These are phyloP conservation scores for Talaromyces pinophilus DNA, from an alignment of 2,329 filamentous ascomycete species.

Conservation along the genomic window DNA sequence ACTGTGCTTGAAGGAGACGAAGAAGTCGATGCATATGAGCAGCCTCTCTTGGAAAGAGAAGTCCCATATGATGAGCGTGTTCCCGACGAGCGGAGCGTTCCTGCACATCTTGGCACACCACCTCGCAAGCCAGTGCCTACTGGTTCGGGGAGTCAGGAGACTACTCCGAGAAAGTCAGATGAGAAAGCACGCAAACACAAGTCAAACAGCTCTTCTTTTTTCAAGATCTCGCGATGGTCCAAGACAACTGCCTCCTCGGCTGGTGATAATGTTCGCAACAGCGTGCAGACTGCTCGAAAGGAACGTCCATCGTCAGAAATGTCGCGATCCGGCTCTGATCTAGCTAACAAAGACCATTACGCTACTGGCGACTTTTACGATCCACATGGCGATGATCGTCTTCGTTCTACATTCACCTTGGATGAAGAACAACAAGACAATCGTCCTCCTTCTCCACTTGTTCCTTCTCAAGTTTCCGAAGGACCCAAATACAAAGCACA, in stretches of 20 bases:
- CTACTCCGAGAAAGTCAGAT: conserved; percentile 65
- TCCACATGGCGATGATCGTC: conserved; percentile 47
- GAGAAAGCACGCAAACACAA: conserved; percentile 87
- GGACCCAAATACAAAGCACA: conserved; percentile 67
- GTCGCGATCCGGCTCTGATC: conserved; percentile 77
- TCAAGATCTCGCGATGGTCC: conserved; percentile 96
- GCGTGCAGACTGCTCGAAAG: conserved; percentile 55
- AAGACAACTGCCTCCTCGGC: conserved; percentile 91
- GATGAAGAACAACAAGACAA: conserved; percentile 45
- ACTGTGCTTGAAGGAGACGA: conserved; percentile 84
- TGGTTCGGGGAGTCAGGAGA: conserved; percentile 68
- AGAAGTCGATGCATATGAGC: conserved; percentile 59
- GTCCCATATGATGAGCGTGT: conserved; percentile 62
- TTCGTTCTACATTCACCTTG: conserved; percentile 48
- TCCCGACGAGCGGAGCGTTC: conserved; percentile 43
- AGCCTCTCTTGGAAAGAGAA: conserved; percentile 55
- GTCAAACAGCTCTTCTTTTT: conserved; percentile 75
- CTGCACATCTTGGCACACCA: conserved; percentile 48
- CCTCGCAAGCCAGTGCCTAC: conserved; percentile 45
- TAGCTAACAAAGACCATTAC: conserved; percentile 65
- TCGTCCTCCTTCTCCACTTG: conserved; percentile 61
- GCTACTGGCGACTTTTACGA: conserved; percentile 48
- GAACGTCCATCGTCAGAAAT: conserved; percentile 62
- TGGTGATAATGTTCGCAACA: conserved; percentile 73
- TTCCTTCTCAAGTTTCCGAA: conserved; percentile 59